phyloP scores from a whole-genome alignment of 2,329 filamentous ascomycete species.

The Torrubiellomyces zombiae region DNA sequence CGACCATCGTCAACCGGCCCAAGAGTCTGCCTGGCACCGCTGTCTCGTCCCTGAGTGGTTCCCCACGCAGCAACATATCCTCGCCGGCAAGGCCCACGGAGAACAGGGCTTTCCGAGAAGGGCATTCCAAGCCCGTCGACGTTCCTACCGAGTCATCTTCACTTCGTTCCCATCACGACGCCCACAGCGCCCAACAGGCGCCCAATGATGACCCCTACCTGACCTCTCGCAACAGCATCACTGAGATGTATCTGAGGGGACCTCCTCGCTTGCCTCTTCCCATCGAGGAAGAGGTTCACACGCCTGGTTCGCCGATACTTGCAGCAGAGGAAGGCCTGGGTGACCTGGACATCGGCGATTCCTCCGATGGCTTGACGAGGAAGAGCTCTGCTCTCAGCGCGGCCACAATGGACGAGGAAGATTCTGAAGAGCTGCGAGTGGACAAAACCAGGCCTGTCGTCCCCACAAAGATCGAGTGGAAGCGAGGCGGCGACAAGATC shows the following conservation, averaged over 20 bases:
- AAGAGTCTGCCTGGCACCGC: conserved; percentile 31
- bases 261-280: conserved; percentile 82
- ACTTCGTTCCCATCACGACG: conserved; percentile 19
- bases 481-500: conserved; percentile 65
- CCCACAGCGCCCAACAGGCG: conserved; percentile 16
- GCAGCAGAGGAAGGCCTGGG: conserved; percentile 45
- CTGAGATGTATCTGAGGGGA: conserved; percentile 48
- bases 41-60: conserved; percentile 30
- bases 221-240: conserved; percentile 38
- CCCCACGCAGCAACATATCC: conserved; percentile 23
- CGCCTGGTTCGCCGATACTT: conserved; percentile 79
- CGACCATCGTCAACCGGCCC: conserved; percentile 29
- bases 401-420: conserved; percentile 58
- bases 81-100: conserved; percentile 12
- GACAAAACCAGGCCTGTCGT: conserved; percentile 65
- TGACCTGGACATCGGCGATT: conserved; percentile 34
- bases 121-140: conserved; percentile 39
- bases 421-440: conserved; percentile 58
- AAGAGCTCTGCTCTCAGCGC: conserved; percentile 44
- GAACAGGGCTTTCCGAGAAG: conserved; percentile 11
- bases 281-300: conserved; percentile 81
- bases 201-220: conserved; percentile 23
- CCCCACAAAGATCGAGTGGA: conserved; percentile 76
- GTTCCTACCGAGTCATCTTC: conserved; percentile 29
- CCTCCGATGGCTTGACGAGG: conserved; percentile 30